phyloP scores from a whole-genome alignment of 2,329 filamentous ascomycete species.

The Dryadomyces quercivorus region DNA sequence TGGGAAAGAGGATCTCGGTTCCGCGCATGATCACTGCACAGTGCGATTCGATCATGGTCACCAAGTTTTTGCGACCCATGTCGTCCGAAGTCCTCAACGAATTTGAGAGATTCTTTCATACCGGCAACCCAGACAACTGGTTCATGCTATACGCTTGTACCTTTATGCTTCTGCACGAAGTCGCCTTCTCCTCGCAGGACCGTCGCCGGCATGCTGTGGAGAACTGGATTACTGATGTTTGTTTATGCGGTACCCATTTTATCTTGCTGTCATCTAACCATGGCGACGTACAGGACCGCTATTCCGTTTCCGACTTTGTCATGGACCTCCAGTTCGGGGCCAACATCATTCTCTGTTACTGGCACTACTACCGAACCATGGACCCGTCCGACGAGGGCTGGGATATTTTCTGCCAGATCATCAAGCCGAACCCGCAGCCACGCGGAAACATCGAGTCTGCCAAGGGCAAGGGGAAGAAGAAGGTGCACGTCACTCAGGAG shows the following conservation, averaged over 20 bases:
- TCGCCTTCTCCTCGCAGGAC: conserved; percentile 26
- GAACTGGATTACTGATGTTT: conserved; percentile 14
- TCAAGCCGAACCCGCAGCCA: conserved; percentile 2
- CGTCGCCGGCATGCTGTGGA: conserved; percentile 29
- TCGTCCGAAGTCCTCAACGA: conserved; percentile 21
- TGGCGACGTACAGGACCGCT: conserved; percentile 16
- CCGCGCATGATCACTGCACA: conserved; percentile 34
- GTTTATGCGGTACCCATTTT: background rate
- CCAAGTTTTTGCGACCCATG: conserved; percentile 22
- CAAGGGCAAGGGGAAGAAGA: conserved; percentile 16
- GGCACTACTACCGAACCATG: conserved; percentile 36
- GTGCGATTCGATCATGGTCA: conserved; percentile 29
- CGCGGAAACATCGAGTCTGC: conserved; percentile 13
- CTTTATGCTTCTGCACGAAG: conserved; percentile 31
- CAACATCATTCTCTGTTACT: conserved; percentile 33
- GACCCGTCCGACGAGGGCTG: conserved; percentile 18
- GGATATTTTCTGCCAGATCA: conserved; percentile 13
- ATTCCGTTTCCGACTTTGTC: conserved; percentile 28
- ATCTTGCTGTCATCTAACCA: background rate
- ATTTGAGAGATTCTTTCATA: conserved; percentile 23
- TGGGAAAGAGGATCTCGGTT: conserved; percentile 22
- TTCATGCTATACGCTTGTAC: conserved; percentile 25
- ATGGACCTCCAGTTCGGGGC: conserved; percentile 31
- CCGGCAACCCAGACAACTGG: conserved; percentile 20
- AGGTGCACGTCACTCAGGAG: conserved; percentile 11